Conservation (phyloP, 2,329 filamentous ascomycete genomes). For the Fusarium burgessii region DNA sequence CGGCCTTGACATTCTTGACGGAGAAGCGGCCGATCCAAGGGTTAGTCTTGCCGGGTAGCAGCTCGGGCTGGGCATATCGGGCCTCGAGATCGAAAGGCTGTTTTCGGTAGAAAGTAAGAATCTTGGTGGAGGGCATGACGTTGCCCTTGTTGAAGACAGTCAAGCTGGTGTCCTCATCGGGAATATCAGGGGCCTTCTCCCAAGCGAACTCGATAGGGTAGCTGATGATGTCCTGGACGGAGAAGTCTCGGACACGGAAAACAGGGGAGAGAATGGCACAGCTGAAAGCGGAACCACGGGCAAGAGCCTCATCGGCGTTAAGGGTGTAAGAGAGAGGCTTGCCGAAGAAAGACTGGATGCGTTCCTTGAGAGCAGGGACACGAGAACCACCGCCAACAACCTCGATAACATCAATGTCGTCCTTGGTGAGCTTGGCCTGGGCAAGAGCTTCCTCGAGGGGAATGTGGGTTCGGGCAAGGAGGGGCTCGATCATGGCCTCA, state of each 20-base stretch:
- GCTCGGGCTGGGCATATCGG: conserved; percentile 87
- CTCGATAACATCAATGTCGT: conserved; percentile 94
- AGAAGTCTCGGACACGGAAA: conserved; percentile 98
- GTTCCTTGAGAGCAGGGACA: conserved; percentile 91
- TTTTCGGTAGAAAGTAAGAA: conserved; percentile 99
- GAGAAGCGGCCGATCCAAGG: conserved; percentile 98
- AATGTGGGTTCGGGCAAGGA: conserved; percentile 77
- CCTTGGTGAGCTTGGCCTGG: conserved; percentile 90
- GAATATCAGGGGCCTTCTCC: conserved; percentile 98
- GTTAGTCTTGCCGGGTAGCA: conserved; percentile 87
- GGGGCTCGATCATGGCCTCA: conserved; percentile 87
- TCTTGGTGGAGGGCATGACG: conserved; percentile 97
- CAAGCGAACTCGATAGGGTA: conserved; percentile 99
- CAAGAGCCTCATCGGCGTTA: conserved; percentile 97
- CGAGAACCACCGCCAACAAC: conserved; percentile 95
- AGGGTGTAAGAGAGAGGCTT: conserved; percentile 95
- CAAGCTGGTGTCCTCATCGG: conserved; percentile 96
- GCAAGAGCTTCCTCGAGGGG: conserved; percentile 92
- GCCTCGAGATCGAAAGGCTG: conserved; percentile 97
- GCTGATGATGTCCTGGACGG: conserved; percentile 95
- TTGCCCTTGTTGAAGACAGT: conserved; percentile 99
- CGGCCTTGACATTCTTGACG: conserved; percentile 96
- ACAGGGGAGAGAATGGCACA: conserved; percentile 97
- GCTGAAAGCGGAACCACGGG: conserved; percentile 95
- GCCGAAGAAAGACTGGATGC: conserved; percentile 90